Base-by-base conservation (phyloP, 495 filamentous ascomycete genomes). In the Aspergillus bertholletiae region DNA sequence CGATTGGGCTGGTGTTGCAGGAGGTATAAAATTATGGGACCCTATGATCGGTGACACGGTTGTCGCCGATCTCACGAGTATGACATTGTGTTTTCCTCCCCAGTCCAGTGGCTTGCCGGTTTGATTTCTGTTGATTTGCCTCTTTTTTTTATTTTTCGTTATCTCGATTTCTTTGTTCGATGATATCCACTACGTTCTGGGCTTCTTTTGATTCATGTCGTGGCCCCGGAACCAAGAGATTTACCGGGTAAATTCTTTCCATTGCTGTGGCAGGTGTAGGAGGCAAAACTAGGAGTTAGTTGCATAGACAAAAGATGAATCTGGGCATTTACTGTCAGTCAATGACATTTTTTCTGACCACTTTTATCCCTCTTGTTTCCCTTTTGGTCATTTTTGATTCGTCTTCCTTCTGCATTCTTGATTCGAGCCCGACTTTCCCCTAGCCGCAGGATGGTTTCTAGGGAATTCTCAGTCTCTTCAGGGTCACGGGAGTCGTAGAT, bases 141-240 rank as follows among this genome's bases (percentile, higher is more conserved):
- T 62, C 51, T 44, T 18, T 52, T 45, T n/a, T 9, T n/a, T 18
- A 53, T 56, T 53, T 49, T 53, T 58, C 35, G 48, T 52, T 54
- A 51, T 51, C 44, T 49, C 63, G 52, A 43, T 59, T 51, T 51
- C 47, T 57, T 46, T 40, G 47, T 51, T 55, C 51, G 53, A 61
- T 65, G 60, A 63, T 61, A 62, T 63, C 62, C 62, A 61, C 62
- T 65, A 41, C 56, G 62, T 65, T 65, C 56, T 59, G 58, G 53
- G 49, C 39, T 21, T 26, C 17, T 34, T 55, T 40, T 18, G 30
- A 18, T 47, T 46, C 22, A 17, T 44, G 20, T 55, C 37, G 37
- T 17, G n/a, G 32, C 52, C 46, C 30, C 24, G 28, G 27, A 49
- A 32, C 27, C 28, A 34, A 34, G 26, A 20, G 32, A 32, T 23